These are phyloP conservation scores for Tubosaeta brunneosetosa DNA, from an alignment of 768 basidiomycete species.

Conservation along the genomic window DNA sequence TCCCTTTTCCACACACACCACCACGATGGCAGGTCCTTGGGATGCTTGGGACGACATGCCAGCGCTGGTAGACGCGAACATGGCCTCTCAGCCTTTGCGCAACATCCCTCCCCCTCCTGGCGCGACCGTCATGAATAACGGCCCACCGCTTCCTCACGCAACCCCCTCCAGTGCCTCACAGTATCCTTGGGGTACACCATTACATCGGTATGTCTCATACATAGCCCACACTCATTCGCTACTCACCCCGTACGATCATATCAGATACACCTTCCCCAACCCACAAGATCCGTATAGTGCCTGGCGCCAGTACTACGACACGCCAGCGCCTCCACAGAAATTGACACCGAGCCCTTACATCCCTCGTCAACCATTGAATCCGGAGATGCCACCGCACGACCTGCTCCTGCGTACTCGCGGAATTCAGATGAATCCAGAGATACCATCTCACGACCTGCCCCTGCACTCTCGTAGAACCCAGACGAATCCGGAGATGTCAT, in stretches of 20 bases:
- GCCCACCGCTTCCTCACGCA: constrained; percentile 13
- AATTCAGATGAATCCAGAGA: neutral
- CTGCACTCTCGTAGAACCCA: constrained; percentile 4
- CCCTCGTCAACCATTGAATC: constrained; percentile 17
- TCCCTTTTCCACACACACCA: constrained; percentile 5
- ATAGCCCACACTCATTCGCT: neutral
- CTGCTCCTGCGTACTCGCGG: constrained; percentile 6
- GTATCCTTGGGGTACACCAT: constrained; percentile 14
- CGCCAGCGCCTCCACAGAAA: constrained; percentile 11
- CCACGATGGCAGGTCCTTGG: constrained; percentile 11
- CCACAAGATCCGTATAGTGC: constrained; percentile 13
- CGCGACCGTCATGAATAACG: constrained; percentile 11
- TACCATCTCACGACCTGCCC: constrained; percentile 8
- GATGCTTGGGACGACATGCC: constrained; percentile 24
- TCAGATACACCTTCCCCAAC: constrained; percentile 6
- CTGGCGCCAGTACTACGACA: constrained; percentile 4
- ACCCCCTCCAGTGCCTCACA: constrained; percentile 5
- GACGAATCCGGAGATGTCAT: neutral
- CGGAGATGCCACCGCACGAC: constrained; percentile 10
- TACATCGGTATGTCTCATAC: constrained; percentile 11
- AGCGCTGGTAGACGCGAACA: constrained; percentile 18
- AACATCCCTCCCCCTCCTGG: constrained; percentile 25
- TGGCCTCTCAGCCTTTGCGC: neutral
- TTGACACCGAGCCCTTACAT: constrained; percentile 30
- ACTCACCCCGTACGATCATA: constrained; percentile 1